Conservation (phyloP, 192 early-diverging fungal species). For the Endogone sp. region DNA sequence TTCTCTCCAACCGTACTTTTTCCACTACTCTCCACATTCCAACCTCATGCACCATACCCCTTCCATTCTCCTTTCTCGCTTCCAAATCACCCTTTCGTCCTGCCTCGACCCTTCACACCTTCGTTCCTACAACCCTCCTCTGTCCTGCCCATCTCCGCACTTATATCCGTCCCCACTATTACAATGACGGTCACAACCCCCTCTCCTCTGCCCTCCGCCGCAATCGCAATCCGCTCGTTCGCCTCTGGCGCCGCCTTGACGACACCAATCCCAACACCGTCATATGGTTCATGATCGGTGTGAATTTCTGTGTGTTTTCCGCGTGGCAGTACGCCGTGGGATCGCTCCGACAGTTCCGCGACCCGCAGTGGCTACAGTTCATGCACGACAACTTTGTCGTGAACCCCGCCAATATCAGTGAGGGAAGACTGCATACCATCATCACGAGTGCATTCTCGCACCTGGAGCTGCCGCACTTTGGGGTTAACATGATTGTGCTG, state of each 20-base stretch:
- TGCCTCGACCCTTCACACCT: background rate
- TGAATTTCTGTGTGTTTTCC: constrained; percentile 38
- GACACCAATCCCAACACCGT: constrained; percentile 25
- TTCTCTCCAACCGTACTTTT: too few species aligned
- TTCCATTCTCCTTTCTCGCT: too few species aligned
- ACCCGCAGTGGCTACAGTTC: constrained; percentile 29
- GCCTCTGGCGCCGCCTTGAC: constrained; percentile 13
- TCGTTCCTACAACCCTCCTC: background rate
- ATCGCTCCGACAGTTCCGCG: constrained; percentile 33
- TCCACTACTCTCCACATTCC: too few species aligned
- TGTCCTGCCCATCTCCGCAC: background rate
- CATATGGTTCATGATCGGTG: constrained; percentile 35
- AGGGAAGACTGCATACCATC: constrained; percentile 40
- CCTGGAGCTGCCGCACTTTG: constrained; percentile 36
- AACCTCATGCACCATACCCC: too few species aligned
- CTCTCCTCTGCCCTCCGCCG: constrained; percentile 5
- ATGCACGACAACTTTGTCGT: constrained; percentile 42
- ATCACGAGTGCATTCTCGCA: constrained; percentile 43
- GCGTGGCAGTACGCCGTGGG: constrained; percentile 45
- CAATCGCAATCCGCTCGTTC: constrained; percentile 12
- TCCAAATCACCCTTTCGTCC: background rate
- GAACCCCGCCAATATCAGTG: constrained; percentile 22
- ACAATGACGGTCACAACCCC: constrained; percentile 11
- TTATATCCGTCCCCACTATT: constrained; percentile 18
- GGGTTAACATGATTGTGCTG: constrained; percentile 44